phyloP scores from a whole-genome alignment of 2,329 filamentous ascomycete genomes.

The Immersiporthe knoxdaviesiana region DNA sequence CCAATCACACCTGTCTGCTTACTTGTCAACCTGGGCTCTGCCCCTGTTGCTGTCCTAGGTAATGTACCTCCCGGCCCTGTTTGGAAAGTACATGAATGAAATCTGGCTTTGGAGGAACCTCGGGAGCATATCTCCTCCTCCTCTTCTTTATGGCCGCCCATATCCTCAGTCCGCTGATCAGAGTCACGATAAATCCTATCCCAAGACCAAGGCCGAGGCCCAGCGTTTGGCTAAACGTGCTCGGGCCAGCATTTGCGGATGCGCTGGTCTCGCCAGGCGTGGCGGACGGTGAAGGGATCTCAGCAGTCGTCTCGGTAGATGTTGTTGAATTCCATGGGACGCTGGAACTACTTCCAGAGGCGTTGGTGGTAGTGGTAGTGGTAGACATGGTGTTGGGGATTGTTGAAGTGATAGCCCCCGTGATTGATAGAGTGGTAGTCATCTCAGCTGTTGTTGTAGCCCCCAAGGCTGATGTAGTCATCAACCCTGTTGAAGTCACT shows the following conservation, averaged over 20 bases:
- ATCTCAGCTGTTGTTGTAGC: too few species aligned
- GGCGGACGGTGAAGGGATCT: background rate
- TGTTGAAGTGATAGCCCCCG: too few species aligned
- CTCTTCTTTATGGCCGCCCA: background rate
- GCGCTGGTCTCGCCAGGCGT: background rate
- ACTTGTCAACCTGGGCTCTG: background rate
- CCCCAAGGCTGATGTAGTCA: too few species aligned
- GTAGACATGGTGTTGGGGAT: background rate
- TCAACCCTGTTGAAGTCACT: too few species aligned
- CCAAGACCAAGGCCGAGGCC: slow-evolving; percentile 4
- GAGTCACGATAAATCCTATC: background rate
- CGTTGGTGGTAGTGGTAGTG: background rate
- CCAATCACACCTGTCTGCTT: too few species aligned
- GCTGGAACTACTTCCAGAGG: background rate
- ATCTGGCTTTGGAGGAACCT: background rate
- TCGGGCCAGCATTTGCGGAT: background rate
- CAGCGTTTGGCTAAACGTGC: background rate
- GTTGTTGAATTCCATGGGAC: background rate
- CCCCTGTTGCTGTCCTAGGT: background rate
- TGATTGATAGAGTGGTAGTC: too few species aligned
- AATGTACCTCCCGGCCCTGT: background rate
- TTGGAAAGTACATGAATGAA: background rate
- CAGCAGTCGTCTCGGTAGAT: background rate
- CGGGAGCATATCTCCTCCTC: background rate
- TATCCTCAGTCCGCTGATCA: background rate